phyloP scores from a whole-genome alignment of 257 asterid species.

The Rehmannia glutinosa region DNA sequence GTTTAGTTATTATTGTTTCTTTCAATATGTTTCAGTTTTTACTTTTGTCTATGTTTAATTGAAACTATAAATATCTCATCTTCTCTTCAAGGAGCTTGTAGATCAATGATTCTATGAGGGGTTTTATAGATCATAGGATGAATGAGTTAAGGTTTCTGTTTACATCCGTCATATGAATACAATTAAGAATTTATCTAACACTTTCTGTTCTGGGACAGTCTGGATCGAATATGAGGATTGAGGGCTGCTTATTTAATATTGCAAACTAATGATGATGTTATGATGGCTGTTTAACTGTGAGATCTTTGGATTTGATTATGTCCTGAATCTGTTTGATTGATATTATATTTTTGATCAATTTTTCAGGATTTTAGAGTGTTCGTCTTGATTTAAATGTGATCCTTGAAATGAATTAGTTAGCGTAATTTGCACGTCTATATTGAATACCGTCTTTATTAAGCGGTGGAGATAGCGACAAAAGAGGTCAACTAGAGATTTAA shows the following conservation, averaged over 20 bases:
- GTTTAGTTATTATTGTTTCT: neutral
- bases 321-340: slow-evolving; percentile 10
- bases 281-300: no score
- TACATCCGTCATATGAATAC: no score
- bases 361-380: neutral
- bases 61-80: slow-evolving; percentile 1
- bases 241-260: no score
- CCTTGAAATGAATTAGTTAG: neutral
- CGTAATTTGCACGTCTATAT: neutral
- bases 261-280: no score
- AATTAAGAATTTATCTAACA: neutral
- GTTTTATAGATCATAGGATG: slow-evolving; percentile 14
- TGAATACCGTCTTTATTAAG: neutral
- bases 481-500: slow-evolving; percentile 3
- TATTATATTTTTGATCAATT: slow-evolving; percentile 15
- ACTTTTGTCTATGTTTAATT: neutral
- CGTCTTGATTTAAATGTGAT: slow-evolving; percentile 5
- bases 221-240: no score
- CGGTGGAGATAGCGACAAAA: neutral
- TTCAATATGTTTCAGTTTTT: neutral
- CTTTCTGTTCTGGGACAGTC: no score
- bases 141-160: slow-evolving; percentile 1
- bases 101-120: slow-evolving; percentile 15
- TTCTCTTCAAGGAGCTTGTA: neutral
- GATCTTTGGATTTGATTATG: no score